Evolutionary conservation across 106 monocot species (phyloP).

Genomic region (Agapanthus africanus): DNA sequence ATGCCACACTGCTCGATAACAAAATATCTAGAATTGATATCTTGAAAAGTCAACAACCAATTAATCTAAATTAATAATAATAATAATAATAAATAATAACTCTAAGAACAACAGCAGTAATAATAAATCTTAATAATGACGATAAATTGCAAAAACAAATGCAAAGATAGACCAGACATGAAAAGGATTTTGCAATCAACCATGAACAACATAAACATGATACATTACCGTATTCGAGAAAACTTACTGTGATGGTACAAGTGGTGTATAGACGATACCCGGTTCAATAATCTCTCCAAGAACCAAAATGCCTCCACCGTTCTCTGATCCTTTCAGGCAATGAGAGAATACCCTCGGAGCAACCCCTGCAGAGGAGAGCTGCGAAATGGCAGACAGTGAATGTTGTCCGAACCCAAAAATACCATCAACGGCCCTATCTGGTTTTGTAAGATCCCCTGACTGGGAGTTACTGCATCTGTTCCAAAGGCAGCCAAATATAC

Average conservation of each 20-base stretch:
- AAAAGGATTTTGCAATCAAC: background rate
- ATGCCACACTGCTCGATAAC: background rate
- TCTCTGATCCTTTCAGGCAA: slow-evolving; percentile 77
- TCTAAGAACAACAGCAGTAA: too few relatives aligned
- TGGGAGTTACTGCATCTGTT: slow-evolving; percentile 88
- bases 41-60: background rate
- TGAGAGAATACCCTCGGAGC: slow-evolving; percentile 91
- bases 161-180: slow-evolving; percentile 8
- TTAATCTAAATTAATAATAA: background rate
- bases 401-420: slow-evolving; percentile 96
- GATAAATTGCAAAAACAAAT: background rate
- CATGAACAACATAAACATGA: slow-evolving; percentile 26
- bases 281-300: slow-evolving; percentile 86
- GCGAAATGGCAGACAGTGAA: slow-evolving; percentile 73
- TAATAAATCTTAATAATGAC: too few relatives aligned
- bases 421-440: slow-evolving; percentile 83
- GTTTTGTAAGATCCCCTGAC: slow-evolving; percentile 70
- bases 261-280: slow-evolving; percentile 81
- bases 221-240: slow-evolving; percentile 33
- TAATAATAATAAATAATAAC: background rate
- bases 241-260: slow-evolving; percentile 49
- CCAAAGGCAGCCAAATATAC: background rate
- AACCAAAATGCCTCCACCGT: slow-evolving; percentile 90
- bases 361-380: slow-evolving; percentile 62
- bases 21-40: background rate